Evolutionary conservation across 2,329 filamentous ascomycete species (phyloP), one percentile per base, ranked within the genome.

Genomic region (Chrysosporium queenslandicum): DNA sequence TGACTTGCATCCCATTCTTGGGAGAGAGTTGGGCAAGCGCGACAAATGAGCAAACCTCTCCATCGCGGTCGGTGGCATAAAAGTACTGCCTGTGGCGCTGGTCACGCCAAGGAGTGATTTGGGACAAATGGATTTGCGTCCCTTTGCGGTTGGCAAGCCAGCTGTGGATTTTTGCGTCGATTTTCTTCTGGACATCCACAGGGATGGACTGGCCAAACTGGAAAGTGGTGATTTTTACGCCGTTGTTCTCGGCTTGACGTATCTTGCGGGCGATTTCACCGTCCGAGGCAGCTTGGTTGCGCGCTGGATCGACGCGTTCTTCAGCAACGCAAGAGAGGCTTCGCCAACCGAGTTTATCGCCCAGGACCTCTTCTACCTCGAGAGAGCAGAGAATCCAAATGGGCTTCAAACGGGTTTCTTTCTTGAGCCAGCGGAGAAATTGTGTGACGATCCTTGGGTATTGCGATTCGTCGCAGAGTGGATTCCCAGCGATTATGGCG

Each of bases 31-130:
- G 86, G 50, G 86, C 86, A 61, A 96, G 75, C 7, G 91, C 83
- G n/a, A 91, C 84, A 54, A 96, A 78, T 30, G 85, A 84, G 39
- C 77, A 77, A 53, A 96, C 80, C 55, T 77, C 80, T 57, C 86
- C 86, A 14, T 86, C 78, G 62, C 79, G 77, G 58, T 86, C 86
- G 58, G 83, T 77, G 8, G 87, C 85, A 61, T 87, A 86, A 64
- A 90, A 87, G 73, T 94, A 96, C 58, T 87, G 85, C 14, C 90
- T 82, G 65, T 96, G 89, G 56, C 80, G 80, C 63, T 79, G 75
- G 60, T 95, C 88, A 57, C 90, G 77, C 89, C 90, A 96, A 0
- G 90, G 89, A 25, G 82, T 82, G 29, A 96, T 87, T 64, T 94
- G 86, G 2, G 90, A 95, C 49, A 96, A 74, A 67, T 96, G 90